phyloP scores from a whole-genome alignment of 306 rosid genomes.

The Adenanthera pavonina region DNA sequence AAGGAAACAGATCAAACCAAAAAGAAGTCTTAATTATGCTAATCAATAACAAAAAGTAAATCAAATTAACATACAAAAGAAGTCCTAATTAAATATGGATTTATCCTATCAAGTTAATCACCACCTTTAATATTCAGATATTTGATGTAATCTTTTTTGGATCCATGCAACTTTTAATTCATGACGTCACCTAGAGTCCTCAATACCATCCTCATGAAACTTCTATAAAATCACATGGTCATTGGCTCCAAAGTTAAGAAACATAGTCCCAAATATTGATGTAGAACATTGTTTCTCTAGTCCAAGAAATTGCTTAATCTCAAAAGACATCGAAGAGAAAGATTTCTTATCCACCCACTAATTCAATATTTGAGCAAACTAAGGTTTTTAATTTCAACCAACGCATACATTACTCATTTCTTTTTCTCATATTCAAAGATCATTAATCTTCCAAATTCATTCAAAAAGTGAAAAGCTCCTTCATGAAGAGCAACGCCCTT shows the following conservation, averaged over 20 bases:
- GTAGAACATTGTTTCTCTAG: background rate
- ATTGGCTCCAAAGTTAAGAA: background rate
- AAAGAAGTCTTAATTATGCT: no score
- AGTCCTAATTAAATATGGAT: no score
- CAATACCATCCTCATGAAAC: background rate
- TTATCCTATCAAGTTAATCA: background rate
- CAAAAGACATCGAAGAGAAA: background rate
- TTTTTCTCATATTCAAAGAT: background rate
- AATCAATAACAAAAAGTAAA: no score
- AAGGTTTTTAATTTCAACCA: no score
- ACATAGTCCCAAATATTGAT: background rate
- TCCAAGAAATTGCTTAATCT: background rate
- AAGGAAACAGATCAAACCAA: no score
- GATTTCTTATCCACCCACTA: background rate
- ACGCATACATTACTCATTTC: background rate
- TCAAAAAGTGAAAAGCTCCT: background rate
- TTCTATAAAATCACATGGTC: background rate
- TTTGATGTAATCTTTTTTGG: constrained; percentile 31
- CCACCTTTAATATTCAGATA: constrained; percentile 21
- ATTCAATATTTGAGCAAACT: background rate
- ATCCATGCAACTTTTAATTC: constrained; percentile 38
- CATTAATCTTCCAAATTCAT: background rate
- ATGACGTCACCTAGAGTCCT: background rate
- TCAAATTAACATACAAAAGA: no score
- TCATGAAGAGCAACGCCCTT: background rate